Base-by-base conservation (phyloP, 495 filamentous ascomycete species). In the Pyrenula massariospora region DNA sequence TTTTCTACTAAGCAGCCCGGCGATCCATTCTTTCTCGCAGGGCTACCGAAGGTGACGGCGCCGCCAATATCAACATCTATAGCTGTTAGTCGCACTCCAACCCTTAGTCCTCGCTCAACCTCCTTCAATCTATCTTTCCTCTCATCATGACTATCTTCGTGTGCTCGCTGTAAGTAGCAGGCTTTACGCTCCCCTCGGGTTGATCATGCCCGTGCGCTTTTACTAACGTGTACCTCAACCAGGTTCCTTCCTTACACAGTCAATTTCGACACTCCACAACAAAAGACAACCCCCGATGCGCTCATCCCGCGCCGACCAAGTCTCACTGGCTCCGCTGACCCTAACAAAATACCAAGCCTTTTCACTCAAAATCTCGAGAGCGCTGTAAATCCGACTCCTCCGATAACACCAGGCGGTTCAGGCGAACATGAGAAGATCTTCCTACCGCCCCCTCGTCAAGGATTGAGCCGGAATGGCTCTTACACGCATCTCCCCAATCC, bases 181-280 rank as follows among this genome's bases (percentile, higher is more conserved):
- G 36, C 20, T 48, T n/a, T 54, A 36, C 36, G 24, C 19, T 58
- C 53, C 53, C 53, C 54, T 51, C 55, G 54, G 31, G 11, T 19
- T 11, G 19, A 48, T n/a, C n/a, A n/a, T n/a, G n/a, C n/a, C n/a
- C n/a, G n/a, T n/a, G n/a, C n/a, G n/a, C n/a, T n/a, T n/a, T n/a
- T n/a, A n/a, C n/a, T n/a, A n/a, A n/a, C n/a, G n/a, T n/a, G n/a
- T n/a, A n/a, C n/a, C 50, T 56, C 54, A 54, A 56, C 50, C 61
- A 95, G 91, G 49, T 94, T 94, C 66, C 83, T 95, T 24, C 91
- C 91, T 3, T 88, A 94, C 65, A 96, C 91, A 1, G 75, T 95
- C 60, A 83, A 92, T 64, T 96, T 95, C 60, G 67, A 77, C 54
- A 42, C 59, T 72, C 31, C 64, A 62, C 53, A 63, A 8, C 5